Percentiles rank a stretch among this genome's conserved stretches.
phyloP scores from a whole-genome alignment of 257 asterid genomes.

The Plantago elongata region DNA sequence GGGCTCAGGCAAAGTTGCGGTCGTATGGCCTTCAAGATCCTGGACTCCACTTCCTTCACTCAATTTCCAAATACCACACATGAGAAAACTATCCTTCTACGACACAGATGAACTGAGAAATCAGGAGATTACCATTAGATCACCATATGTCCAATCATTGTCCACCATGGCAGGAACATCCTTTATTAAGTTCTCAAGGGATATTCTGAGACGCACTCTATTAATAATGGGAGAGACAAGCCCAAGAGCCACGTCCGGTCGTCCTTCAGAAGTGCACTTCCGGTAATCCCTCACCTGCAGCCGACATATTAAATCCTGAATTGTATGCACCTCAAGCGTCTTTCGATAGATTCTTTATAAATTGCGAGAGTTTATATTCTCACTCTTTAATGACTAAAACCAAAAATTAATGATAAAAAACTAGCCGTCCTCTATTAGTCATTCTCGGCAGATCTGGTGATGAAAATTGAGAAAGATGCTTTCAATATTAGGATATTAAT shows the following conservation, averaged over 20 bases:
- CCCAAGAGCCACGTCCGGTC: constrained; percentile 36
- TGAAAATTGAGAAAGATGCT: too few relatives aligned
- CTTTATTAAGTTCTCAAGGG: constrained; percentile 87
- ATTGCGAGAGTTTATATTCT: too few relatives aligned
- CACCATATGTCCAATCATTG: constrained; percentile 92
- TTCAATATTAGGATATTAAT: too few relatives aligned
- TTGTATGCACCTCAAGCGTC: not conserved
- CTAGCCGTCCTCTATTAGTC: too few relatives aligned
- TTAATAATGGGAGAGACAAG: constrained; percentile 49
- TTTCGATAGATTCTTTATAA: too few relatives aligned
- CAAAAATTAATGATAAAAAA: too few relatives aligned
- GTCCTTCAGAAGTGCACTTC: constrained; percentile 55
- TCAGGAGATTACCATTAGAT: constrained; percentile 66
- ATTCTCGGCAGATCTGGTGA: too few relatives aligned
- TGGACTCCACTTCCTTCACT: constrained; percentile 92
- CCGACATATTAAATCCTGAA: constrained; percentile 9
- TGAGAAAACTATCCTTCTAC: constrained; percentile 17
- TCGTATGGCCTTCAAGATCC: constrained; percentile 83
- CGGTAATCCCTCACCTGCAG: constrained; percentile 86
- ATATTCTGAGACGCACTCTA: constrained; percentile 74
- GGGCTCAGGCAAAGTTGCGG: constrained; percentile 89
- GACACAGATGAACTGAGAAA: constrained; percentile 16
- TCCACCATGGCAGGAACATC: constrained; percentile 84
- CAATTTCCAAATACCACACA: constrained; percentile 25
- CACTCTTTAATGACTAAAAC: too few relatives aligned